These are phyloP conservation scores for Mycena haematopus DNA, from an alignment of 768 basidiomycete species.

Conservation along the genomic window DNA sequence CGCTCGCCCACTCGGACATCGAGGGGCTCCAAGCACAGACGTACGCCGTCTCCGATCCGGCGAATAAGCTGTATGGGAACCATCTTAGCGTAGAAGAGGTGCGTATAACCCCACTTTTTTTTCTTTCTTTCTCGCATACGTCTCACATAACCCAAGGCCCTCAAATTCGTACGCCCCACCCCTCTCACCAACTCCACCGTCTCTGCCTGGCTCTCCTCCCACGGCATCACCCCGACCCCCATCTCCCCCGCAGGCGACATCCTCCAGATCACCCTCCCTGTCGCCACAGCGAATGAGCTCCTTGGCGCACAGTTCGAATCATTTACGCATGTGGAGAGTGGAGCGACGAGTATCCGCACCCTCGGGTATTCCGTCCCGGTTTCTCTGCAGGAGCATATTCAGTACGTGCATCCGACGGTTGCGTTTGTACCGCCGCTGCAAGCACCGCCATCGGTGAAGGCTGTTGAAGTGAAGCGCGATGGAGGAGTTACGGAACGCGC, in stretches of 20 bases:
- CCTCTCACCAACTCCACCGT: too few species aligned
- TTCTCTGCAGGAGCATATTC: constrained; percentile 41
- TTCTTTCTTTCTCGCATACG: neutral
- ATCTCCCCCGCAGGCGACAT: constrained; percentile 23
- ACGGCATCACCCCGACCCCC: constrained; percentile 7
- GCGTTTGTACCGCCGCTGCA: constrained; percentile 14
- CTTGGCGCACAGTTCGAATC: constrained; percentile 14
- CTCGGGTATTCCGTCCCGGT: constrained; percentile 14
- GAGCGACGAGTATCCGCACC: constrained; percentile 10
- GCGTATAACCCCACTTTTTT: neutral
- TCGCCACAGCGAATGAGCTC: constrained; percentile 9
- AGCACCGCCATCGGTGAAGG: neutral
- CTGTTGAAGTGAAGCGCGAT: neutral
- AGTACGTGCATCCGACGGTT: constrained; percentile 49
- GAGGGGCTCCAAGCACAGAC: constrained; percentile 10
- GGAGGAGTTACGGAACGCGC: too few species aligned
- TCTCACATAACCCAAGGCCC: neutral
- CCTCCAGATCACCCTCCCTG: constrained; percentile 11
- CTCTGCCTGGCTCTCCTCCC: constrained; percentile 2
- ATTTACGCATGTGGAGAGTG: constrained; percentile 5
- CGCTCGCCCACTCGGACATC: constrained; percentile 13
- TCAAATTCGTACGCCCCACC: constrained; percentile 6
- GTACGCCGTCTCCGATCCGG: constrained; percentile 14
- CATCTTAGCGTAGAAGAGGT: constrained; percentile 14
- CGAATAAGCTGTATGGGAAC: constrained; percentile 13